These are phyloP conservation scores for Aphanomyces stellatus DNA, from an alignment of 352 stramenopile genomes.

Conservation along the genomic window DNA sequence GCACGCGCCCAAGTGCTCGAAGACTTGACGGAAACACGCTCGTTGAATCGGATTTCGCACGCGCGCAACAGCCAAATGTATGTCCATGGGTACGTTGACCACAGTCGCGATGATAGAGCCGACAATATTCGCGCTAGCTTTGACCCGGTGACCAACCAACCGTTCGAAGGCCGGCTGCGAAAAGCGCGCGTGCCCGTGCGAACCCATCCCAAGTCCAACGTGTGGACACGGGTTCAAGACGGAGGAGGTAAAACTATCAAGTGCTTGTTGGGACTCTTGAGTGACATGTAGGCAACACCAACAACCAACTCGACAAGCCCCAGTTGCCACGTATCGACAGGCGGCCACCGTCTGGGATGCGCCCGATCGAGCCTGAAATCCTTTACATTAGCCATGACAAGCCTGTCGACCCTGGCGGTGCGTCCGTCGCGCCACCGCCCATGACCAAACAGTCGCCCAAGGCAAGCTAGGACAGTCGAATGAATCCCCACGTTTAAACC, in stretches of 20 bases:
- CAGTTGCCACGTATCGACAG: too few relatives aligned
- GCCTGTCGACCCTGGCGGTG: neutral
- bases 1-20: conserved; percentile 30
- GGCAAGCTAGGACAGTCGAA: too few relatives aligned
- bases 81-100: conserved; percentile 28
- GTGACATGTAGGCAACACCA: too few relatives aligned
- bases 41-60: conserved; percentile 56
- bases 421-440: neutral
- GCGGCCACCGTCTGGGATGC: neutral
- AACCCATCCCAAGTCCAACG: conserved; percentile 33
- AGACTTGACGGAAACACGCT: conserved; percentile 32
- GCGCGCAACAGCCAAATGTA: conserved; percentile 45
- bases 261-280: too few relatives aligned
- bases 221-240: conserved; percentile 28
- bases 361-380: conserved; percentile 14
- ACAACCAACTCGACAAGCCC: neutral
- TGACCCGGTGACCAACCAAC: conserved; percentile 54
- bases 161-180: conserved; percentile 37
- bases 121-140: conserved; percentile 19
- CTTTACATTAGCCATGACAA: conserved; percentile 10
- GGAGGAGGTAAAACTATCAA: too few relatives aligned
- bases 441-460: conserved; percentile 6
- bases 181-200: conserved; percentile 37
- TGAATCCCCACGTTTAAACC: too few relatives aligned
- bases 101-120: neutral